A percentile compares a stretch with the other conserved stretches of the same genome.
Conservation (phyloP, 768 basidiomycete genomes). For the Phanerochaete sordida region DNA sequence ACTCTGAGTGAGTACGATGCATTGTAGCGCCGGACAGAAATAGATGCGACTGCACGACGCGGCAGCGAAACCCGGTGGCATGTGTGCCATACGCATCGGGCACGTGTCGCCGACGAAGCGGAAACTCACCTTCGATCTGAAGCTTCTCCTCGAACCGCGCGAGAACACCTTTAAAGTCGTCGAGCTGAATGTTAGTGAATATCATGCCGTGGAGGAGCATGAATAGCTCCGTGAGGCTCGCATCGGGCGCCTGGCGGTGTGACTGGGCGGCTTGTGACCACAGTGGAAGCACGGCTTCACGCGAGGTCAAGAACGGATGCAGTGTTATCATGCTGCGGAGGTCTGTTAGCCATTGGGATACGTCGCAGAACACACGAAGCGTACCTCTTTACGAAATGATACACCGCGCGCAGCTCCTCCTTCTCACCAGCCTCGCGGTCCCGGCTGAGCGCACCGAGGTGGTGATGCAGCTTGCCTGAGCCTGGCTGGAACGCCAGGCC, state of each 20-base stretch:
- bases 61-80: constrained; percentile 29
- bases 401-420: constrained; percentile 82
- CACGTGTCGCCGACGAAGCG: background rate
- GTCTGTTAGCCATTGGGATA: background rate
- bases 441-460: constrained; percentile 82
- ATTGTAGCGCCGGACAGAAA: background rate
- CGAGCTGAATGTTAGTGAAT: constrained; percentile 92
- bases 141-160: constrained; percentile 86
- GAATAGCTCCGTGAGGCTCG: constrained; percentile 73
- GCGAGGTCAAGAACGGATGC: constrained; percentile 83
- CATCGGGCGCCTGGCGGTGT: constrained; percentile 73
- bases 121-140: constrained; percentile 52
- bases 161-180: constrained; percentile 80
- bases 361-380: background rate
- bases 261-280: constrained; percentile 78
- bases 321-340: constrained; percentile 78
- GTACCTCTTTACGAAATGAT: constrained; percentile 95
- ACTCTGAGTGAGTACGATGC: background rate
- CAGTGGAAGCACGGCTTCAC: constrained; percentile 86
- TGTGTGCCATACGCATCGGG: background rate
- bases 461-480: constrained; percentile 92
- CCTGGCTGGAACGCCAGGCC: constrained; percentile 89
- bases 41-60: background rate
- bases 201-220: constrained; percentile 95
- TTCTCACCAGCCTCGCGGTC: constrained; percentile 77